Conservation (phyloP, 148 eudicot species). For the Camellia japonica region DNA sequence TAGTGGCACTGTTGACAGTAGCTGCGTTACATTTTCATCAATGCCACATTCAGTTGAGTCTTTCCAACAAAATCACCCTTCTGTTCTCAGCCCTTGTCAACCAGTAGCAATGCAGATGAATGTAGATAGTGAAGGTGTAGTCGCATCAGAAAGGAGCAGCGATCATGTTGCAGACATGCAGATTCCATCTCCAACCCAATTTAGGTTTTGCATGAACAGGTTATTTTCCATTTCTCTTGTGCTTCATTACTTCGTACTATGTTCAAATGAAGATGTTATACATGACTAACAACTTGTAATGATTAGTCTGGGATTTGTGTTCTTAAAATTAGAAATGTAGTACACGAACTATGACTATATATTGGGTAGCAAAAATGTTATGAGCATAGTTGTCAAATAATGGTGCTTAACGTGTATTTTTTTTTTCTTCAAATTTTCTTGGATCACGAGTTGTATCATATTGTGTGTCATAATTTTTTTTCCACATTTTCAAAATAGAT, state of each 20-base stretch:
- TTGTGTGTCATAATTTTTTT: neutral
- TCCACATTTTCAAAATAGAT: neutral
- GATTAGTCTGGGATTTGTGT: conserved; percentile 6
- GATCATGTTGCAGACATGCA: conserved; percentile 34
- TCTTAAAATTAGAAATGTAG: neutral
- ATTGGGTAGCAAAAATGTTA: neutral
- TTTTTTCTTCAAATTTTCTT: neutral
- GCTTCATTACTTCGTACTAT: neutral
- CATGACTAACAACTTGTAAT: neutral
- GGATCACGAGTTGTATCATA: neutral
- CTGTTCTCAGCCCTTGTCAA: conserved; percentile 54
- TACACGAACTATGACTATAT: neutral
- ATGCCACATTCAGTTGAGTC: conserved; percentile 52
- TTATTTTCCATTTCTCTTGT: conserved; percentile 20
- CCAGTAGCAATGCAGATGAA: conserved; percentile 52
- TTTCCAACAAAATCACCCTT: conserved; percentile 35
- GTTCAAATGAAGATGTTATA: neutral
- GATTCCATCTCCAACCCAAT: conserved; percentile 40
- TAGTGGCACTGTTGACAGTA: conserved; percentile 54
- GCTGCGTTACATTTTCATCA: conserved; percentile 55
- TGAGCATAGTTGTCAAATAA: neutral
- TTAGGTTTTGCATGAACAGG: conserved; percentile 60
- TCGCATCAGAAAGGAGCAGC: conserved; percentile 39
- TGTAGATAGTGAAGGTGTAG: conserved; percentile 38
- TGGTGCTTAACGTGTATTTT: neutral